phyloP scores from a whole-genome alignment of 306 rosid species.

The Ammopiptanthus mongolicus region DNA sequence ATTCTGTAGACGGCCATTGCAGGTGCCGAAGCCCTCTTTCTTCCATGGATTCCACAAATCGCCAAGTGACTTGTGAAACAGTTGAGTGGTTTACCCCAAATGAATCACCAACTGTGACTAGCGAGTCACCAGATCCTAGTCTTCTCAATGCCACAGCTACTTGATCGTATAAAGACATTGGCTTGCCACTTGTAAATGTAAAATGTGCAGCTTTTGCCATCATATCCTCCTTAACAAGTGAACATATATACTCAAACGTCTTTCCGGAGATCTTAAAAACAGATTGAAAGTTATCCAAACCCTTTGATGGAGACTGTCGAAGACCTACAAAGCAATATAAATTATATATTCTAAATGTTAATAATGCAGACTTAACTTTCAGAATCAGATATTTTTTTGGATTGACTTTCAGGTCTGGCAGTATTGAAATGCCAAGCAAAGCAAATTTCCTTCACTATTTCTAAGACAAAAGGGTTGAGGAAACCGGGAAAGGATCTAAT shows the following conservation, averaged over 20 bases:
- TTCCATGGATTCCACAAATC: conserved; percentile 73
- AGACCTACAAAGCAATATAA: conserved; percentile 33
- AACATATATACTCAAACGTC: conserved; percentile 61
- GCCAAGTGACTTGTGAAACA: conserved; percentile 78
- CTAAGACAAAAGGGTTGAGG: neutral
- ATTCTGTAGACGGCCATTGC: conserved; percentile 59
- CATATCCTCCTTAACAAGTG: conserved; percentile 73
- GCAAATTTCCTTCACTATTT: neutral
- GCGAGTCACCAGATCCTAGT: conserved; percentile 64
- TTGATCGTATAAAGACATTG: conserved; percentile 48
- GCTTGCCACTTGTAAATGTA: conserved; percentile 43
- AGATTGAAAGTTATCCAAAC: conserved; percentile 40
- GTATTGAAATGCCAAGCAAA: neutral
- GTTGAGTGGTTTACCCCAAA: conserved; percentile 72
- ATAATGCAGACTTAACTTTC: neutral
- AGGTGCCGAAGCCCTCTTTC: conserved; percentile 65
- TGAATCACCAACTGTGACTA: conserved; percentile 51
- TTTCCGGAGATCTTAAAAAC: conserved; percentile 49
- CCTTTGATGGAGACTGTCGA: conserved; percentile 33
- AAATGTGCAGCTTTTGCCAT: conserved; percentile 52
- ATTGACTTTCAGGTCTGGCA: conserved; percentile 7
- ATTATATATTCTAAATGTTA: neutral
- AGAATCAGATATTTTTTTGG: neutral
- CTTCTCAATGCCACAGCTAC: conserved; percentile 72
- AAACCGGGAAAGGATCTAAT: neutral